Base-by-base conservation (phyloP, 345 rosid species). In the Punica granatum region DNA sequence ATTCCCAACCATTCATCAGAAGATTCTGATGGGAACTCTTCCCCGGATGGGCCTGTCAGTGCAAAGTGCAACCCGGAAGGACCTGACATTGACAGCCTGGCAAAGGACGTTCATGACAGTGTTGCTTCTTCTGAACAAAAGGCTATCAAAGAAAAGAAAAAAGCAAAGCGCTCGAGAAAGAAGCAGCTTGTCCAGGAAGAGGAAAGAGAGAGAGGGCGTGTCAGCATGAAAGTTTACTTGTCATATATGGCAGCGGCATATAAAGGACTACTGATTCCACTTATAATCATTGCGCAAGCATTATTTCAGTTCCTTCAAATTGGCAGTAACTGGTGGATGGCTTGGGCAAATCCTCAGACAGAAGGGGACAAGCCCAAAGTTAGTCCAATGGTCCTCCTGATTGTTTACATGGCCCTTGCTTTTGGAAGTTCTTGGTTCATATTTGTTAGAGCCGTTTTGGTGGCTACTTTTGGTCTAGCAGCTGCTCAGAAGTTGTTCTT, bases 251-350 rank as follows among this genome's bases (percentile, higher is more conserved):
- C 88, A 28, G 98, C 97, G 64, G 99, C 99, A 46, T 94, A 94
- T 78, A 89, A 83, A 82, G 99, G 99, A 70, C 62, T 83, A 60
- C 78, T 94, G 70, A 90, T 94, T 78, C 98, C 99, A 12, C 92
- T 85, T 35, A 94, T 94, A 64, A 86, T 94, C 71, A 71, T 94
- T 41, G 96, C 98, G 51, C 99, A 94, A 77, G 75, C 81, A 66
- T 70, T 88, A 72, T 94, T 94, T 74, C 99, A 94, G 61, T 92
- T 94, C 80, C 99, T 94, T 70, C 99, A 94, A 82, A 94, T 94
- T 73, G 93, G 97, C 77, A 86, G 99, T 79, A 94, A 83, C 75
- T 94, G 99, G 99, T 94, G 99, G 99, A 94, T 94, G 99, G 99
- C 99, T 67, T 94, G 99, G 99, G 98, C 98, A 53, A 94, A 92